Base-by-base conservation (phyloP, 306 rosid species). In the Comarum palustre region DNA sequence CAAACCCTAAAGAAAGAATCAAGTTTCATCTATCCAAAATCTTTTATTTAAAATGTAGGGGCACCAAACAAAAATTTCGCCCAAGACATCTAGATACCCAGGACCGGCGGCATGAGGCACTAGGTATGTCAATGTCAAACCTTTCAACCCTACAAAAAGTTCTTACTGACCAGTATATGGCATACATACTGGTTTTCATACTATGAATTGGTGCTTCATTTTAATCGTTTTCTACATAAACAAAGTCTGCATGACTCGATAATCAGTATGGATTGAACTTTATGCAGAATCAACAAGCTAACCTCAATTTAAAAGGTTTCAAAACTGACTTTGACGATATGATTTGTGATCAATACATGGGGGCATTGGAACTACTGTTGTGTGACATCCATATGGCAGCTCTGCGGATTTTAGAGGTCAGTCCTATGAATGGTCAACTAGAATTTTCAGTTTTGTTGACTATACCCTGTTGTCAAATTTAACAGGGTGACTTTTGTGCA, bases 361-460 rank as follows among this genome's bases (percentile, higher is more conserved):
- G 41, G 68, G 27, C 41, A 25, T 46, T 67, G 73, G 29, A 63
- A 63, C 25, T 52, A 34, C 4, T 39, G 10, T 65, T 29, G 59
- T 63, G 20, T 62, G 89, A 79, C 78, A 73, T 76, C 74, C 67
- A 73, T 73, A 42, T 57, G 79, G 78, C 87, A 91, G 97, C 98
- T 82, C 77, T 93, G 43, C 93, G 98, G 41, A 91, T 94, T 73
- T 71, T 91, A 83, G 98, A 94, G 91, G 97, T 87, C 25, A 76
- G 91, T 77, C 25, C 12, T 27, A 45, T 60, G 50, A 27, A 31
- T 38, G 47, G 32, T 50, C 71, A 9, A 31, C 16, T 47, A 68
- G 71, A 29, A 47, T 77, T 31, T 77, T 54, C 29, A 20, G 50
- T 3, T 29, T 17, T 42, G 38, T 27, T 11, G 25, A 24, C 20